These are phyloP conservation scores for Colletotrichum tropicicola DNA, from an alignment of 2,329 filamentous ascomycete genomes.

Conservation along the genomic window DNA sequence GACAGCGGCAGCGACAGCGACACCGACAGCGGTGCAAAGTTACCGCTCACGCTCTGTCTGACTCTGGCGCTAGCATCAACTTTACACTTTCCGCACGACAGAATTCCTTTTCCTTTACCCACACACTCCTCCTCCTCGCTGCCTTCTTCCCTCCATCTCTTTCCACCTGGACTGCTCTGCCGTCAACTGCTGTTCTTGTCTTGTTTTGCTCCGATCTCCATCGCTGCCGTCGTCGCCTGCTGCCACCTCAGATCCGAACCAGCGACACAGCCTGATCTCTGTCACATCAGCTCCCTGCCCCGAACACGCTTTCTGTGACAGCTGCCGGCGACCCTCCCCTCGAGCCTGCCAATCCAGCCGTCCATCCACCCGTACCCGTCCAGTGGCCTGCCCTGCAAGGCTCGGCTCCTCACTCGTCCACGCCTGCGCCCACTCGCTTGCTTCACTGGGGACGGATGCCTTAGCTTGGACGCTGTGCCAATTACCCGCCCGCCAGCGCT, in stretches of 20 bases:
- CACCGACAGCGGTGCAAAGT: constrained; percentile 6
- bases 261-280: constrained; percentile 6
- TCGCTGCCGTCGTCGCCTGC: not conserved
- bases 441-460: constrained; percentile 11
- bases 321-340: constrained; percentile 7
- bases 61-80: constrained; percentile 18
- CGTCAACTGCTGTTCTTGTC: not conserved
- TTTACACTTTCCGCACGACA: constrained; percentile 26
- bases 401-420: constrained; percentile 21
- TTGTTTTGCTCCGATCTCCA: not conserved
- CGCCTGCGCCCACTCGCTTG: constrained; percentile 1
- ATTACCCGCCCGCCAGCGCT: constrained; percentile 27
- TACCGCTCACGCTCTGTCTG: constrained; percentile 11
- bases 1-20: no score
- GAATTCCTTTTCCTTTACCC: constrained; percentile 17
- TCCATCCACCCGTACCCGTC: not conserved
- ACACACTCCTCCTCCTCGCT: not conserved
- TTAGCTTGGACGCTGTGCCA: constrained; percentile 18
- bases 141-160: not conserved
- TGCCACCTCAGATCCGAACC: not conserved
- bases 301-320: constrained; percentile 11
- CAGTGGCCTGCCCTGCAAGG: constrained; percentile 16
- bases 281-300: not conserved
- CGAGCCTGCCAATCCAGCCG: not conserved
- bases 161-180: not conserved